Conservation (phyloP, 2,329 filamentous ascomycete species). For the Aquanectria penicillioides region DNA sequence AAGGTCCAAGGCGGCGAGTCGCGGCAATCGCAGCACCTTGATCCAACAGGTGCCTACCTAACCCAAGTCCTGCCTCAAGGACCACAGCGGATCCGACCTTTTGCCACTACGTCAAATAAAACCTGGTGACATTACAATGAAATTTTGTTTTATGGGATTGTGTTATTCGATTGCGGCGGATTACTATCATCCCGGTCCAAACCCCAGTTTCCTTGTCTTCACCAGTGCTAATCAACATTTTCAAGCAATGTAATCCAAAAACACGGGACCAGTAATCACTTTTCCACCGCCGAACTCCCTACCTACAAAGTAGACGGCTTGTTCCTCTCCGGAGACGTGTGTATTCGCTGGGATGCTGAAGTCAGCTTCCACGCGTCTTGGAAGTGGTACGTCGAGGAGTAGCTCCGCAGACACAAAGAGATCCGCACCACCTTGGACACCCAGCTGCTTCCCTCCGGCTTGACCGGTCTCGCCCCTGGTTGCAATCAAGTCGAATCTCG, state of each 20-base stretch:
- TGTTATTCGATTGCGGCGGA: too few species aligned
- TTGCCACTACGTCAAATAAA: too few species aligned
- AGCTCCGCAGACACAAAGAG: conserved; percentile 37
- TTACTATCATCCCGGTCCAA: too few species aligned
- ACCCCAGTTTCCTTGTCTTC: too few species aligned
- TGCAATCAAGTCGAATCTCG: conserved; percentile 29
- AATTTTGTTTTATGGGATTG: too few species aligned
- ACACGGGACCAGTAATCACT: conserved; percentile 8
- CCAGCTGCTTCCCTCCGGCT: conserved; percentile 27
- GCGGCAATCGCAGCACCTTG: too few species aligned
- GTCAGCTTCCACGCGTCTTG: conserved; percentile 30
- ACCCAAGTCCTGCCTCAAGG: too few species aligned
- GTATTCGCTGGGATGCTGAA: conserved; percentile 10
- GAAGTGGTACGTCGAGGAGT: conserved; percentile 33
- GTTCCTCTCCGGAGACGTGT: not conserved
- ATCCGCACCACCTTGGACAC: conserved; percentile 38
- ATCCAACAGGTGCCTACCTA: too few species aligned
- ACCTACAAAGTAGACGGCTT: conserved; percentile 12
- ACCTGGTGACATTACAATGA: too few species aligned
- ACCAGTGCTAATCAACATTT: too few species aligned
- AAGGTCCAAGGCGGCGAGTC: too few species aligned
- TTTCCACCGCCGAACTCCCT: conserved; percentile 2
- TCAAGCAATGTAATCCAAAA: not conserved
- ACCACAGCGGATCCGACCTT: too few species aligned
- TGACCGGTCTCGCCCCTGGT: conserved; percentile 15